Evolutionary conservation across 2,329 filamentous ascomycete genomes (phyloP).

Genomic region (Lachnellula cervina): DNA sequence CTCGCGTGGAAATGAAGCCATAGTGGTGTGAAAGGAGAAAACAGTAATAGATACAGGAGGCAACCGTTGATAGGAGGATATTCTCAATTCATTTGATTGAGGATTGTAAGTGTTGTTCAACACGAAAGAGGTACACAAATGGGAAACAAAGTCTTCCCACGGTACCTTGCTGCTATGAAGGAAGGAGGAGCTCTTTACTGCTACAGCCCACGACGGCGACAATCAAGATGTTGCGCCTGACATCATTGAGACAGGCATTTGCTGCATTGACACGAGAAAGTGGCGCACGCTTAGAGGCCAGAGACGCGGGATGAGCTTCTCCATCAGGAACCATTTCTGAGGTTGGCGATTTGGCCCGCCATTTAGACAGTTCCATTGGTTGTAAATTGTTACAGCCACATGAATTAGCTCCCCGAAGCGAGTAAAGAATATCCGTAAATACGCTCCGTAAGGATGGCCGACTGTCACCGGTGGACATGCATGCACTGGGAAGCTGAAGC

Average conservation of each 20-base stretch:
- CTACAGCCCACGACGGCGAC: not conserved
- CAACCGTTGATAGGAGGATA: not conserved
- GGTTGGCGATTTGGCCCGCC: not conserved
- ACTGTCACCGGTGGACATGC: no score
- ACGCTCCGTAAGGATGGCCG: no score
- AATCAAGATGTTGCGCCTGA: not conserved
- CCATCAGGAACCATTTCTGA: not conserved
- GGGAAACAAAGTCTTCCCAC: not conserved
- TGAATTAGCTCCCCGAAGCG: not conserved
- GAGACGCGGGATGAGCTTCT: not conserved
- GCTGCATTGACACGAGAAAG: not conserved
- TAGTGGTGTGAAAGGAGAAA: not conserved
- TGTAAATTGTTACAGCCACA: not conserved
- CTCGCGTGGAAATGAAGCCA: constrained; percentile 8
- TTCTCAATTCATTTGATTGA: not conserved
- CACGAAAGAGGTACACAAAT: not conserved
- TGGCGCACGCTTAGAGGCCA: not conserved
- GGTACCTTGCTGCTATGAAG: not conserved
- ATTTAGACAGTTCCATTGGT: not conserved
- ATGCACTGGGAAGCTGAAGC: no score
- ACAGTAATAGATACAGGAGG: not conserved
- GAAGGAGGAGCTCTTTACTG: no score
- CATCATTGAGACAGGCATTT: not conserved
- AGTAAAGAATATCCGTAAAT: no score
- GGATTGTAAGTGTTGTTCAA: not conserved